phyloP scores from a whole-genome alignment of 1,284 basidiomycete genomes.

The Ceratobasidium sp. region DNA sequence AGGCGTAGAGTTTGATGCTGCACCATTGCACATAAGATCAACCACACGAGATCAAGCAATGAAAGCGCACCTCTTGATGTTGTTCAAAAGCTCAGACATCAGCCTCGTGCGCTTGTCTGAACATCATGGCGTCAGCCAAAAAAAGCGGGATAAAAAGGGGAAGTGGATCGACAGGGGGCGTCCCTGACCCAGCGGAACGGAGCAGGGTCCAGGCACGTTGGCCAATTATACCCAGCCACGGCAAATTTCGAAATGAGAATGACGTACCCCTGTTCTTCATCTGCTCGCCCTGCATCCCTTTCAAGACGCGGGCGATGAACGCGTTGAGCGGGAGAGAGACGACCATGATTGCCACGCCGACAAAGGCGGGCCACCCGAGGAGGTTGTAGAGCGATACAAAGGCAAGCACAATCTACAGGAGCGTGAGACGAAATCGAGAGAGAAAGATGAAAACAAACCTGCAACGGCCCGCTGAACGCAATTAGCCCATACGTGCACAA shows the following conservation, averaged over 20 bases:
- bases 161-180: slow-evolving; percentile 11
- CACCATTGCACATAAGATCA: not conserved
- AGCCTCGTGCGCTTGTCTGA: slow-evolving; percentile 72
- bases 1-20: slow-evolving; percentile 83
- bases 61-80: slow-evolving; percentile 73
- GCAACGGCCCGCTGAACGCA: slow-evolving; percentile 74
- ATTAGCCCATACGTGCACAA: slow-evolving; percentile 84
- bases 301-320: slow-evolving; percentile 76
- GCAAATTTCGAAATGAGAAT: not conserved
- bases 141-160: slow-evolving; percentile 1
- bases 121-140: not conserved
- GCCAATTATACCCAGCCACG: not conserved
- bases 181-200: not conserved
- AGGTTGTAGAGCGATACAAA: slow-evolving; percentile 90
- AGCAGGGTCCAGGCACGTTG: not conserved
- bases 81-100: slow-evolving; percentile 86
- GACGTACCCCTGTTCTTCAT: slow-evolving; percentile 84
- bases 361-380: slow-evolving; percentile 91
- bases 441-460: slow-evolving; percentile 57
- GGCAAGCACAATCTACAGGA: slow-evolving; percentile 78
- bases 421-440: slow-evolving; percentile 46
- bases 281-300: slow-evolving; percentile 83
- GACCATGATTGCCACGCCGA: slow-evolving; percentile 92
- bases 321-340: slow-evolving; percentile 85
- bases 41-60: not conserved